Percentiles rank a stretch among this genome's conserved stretches.
Conservation (phyloP, 345 rosid species). For the Kandelia obovata region DNA sequence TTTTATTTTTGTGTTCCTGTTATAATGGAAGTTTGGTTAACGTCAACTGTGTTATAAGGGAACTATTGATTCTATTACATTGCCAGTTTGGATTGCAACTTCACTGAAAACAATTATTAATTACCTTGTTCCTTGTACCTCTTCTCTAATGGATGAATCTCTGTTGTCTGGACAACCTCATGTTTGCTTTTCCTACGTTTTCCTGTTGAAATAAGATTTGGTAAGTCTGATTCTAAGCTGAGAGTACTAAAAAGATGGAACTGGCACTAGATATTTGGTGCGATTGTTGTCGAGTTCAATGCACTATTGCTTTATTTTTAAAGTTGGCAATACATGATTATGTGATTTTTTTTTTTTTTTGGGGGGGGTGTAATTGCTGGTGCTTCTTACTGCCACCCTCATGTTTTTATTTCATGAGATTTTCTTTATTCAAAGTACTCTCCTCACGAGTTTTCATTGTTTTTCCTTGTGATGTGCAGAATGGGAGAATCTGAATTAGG, state of each 20-base stretch:
- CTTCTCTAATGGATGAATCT: no score
- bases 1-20: background rate
- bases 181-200: background rate
- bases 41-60: background rate
- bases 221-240: background rate
- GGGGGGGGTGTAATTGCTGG: background rate
- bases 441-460: background rate
- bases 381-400: background rate
- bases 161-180: no score
- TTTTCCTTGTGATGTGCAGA: conserved; percentile 34
- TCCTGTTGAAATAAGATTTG: background rate
- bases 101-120: background rate
- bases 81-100: background rate
- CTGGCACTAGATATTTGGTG: background rate
- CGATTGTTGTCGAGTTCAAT: background rate
- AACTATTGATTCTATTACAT: background rate
- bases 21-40: background rate
- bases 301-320: background rate
- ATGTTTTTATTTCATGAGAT: conserved; percentile 5
- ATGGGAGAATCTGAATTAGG: conserved; percentile 53
- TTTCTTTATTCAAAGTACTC: background rate
- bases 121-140: no score
- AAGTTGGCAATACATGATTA: no score
- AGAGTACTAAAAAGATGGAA: background rate
- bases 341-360: no score